Conservation (phyloP, 2,329 filamentous ascomycete genomes). For the Phaeophleospora eucalypticola region DNA sequence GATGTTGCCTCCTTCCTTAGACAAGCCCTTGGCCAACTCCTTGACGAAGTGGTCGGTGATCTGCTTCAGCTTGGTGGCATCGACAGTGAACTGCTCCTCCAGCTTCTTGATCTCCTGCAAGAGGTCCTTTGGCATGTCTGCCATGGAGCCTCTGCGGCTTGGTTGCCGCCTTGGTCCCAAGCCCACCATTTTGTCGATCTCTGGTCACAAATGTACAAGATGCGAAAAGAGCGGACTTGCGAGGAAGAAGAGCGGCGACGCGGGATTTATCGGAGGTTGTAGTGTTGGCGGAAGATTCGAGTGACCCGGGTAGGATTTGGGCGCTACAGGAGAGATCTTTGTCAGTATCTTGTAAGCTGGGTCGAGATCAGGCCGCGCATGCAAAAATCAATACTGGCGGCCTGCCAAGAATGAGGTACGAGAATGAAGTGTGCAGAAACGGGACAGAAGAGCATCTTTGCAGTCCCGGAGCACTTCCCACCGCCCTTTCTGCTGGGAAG, state of each 20-base stretch:
- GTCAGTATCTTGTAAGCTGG: slow-evolving; percentile 2
- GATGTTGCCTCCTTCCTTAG: slow-evolving; percentile 85
- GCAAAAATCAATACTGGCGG: background rate
- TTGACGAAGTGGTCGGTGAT: slow-evolving; percentile 85
- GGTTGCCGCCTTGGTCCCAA: slow-evolving; percentile 60
- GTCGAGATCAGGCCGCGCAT: background rate
- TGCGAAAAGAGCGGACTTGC: background rate
- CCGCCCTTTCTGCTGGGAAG: background rate
- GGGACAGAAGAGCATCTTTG: background rate
- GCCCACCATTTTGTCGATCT: slow-evolving; percentile 55
- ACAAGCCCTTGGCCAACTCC: slow-evolving; percentile 86
- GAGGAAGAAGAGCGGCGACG: background rate
- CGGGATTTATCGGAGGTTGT: background rate
- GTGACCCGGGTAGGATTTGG: background rate
- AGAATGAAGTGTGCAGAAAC: background rate
- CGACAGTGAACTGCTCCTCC: slow-evolving; percentile 78
- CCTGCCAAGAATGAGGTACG: background rate
- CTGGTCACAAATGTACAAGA: background rate
- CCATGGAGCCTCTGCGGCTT: slow-evolving; percentile 78
- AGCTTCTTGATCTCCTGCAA: slow-evolving; percentile 75
- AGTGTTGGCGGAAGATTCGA: no score
- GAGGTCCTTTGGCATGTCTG: slow-evolving; percentile 83
- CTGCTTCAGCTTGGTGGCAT: slow-evolving; percentile 74
- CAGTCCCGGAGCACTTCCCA: background rate
- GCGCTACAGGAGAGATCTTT: slow-evolving; percentile 4